Evolutionary conservation across 2,329 filamentous ascomycete genomes (phyloP).

Genomic region (Alternaria panax): DNA sequence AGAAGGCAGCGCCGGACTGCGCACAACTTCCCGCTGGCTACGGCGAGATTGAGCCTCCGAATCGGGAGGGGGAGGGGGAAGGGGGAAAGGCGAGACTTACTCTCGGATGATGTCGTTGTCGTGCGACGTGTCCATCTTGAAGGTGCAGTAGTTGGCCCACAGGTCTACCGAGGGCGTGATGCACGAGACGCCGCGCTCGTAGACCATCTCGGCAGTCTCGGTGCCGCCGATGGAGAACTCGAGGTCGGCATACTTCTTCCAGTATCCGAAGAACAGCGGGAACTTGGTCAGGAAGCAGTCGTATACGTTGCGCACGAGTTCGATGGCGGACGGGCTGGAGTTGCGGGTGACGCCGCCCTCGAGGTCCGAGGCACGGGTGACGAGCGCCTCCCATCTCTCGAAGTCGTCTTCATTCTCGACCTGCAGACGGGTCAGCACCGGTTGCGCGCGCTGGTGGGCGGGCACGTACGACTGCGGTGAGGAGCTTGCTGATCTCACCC

Average conservation of each 20-base stretch:
- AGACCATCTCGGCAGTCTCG: slow-evolving; percentile 97
- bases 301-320: slow-evolving; percentile 84
- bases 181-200: slow-evolving; percentile 92
- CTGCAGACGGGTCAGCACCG: slow-evolving; percentile 49
- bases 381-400: slow-evolving; percentile 92
- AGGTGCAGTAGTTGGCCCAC: slow-evolving; percentile 96
- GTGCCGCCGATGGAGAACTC: slow-evolving; percentile 97
- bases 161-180: slow-evolving; percentile 94
- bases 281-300: slow-evolving; percentile 95
- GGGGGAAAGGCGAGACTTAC: slow-evolving; percentile 73
- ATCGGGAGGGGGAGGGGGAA: slow-evolving; percentile 25
- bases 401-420: slow-evolving; percentile 84
- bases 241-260: slow-evolving; percentile 98
- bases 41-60: slow-evolving; percentile 38
- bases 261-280: slow-evolving; percentile 95
- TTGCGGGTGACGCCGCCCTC: slow-evolving; percentile 96
- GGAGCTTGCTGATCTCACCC: slow-evolving; percentile 76
- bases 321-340: slow-evolving; percentile 91
- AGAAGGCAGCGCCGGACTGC: slow-evolving; percentile 22
- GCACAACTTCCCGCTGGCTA: slow-evolving; percentile 31
- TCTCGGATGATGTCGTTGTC: slow-evolving; percentile 96
- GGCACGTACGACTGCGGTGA: slow-evolving; percentile 74
- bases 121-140: slow-evolving; percentile 98
- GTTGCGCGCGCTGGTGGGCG: background rate
- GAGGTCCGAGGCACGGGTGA: slow-evolving; percentile 80